A percentile compares a stretch with the other conserved stretches of the same genome.
phyloP scores from a whole-genome alignment of 2,329 filamentous ascomycete species.

The Cercospora beticola region DNA sequence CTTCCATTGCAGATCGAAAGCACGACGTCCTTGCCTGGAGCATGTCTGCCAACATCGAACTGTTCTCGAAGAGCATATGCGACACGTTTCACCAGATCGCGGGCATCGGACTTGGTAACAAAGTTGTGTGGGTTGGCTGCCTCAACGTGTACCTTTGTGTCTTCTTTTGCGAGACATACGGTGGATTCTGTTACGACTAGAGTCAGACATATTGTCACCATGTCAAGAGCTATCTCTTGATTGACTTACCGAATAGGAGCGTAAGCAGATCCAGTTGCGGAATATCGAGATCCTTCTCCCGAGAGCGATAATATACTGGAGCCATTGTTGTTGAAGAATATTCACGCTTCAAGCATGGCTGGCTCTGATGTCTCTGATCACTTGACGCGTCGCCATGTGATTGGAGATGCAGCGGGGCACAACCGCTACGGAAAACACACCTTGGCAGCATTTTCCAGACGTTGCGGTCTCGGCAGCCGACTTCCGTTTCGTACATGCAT shows the following conservation, averaged over 20 bases:
- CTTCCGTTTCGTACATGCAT: neutral
- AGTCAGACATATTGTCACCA: neutral
- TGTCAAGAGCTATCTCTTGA: neutral
- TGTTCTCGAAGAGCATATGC: constrained; percentile 55
- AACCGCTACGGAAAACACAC: neutral
- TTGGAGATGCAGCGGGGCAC: neutral
- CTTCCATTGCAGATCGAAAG: constrained; percentile 58
- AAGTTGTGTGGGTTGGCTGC: constrained; percentile 53
- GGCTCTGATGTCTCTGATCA: neutral
- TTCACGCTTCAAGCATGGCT: neutral
- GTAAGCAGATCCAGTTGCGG: constrained; percentile 42
- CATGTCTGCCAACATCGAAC: constrained; percentile 53
- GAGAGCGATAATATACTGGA: constrained; percentile 5
- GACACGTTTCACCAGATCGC: constrained; percentile 51
- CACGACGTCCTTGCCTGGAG: constrained; percentile 53
- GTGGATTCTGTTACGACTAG: constrained; percentile 1
- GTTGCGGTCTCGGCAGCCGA: neutral
- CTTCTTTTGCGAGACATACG: constrained; percentile 42
- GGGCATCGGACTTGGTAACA: constrained; percentile 54
- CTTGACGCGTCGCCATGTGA: neutral
- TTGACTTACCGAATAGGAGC: constrained; percentile 40
- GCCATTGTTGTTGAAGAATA: neutral
- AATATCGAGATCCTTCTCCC: constrained; percentile 14
- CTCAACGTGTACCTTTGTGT: constrained; percentile 56
- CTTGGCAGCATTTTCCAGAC: neutral